phyloP scores from a whole-genome alignment of 1,284 basidiomycete species.

The Coniferiporia weirii region DNA sequence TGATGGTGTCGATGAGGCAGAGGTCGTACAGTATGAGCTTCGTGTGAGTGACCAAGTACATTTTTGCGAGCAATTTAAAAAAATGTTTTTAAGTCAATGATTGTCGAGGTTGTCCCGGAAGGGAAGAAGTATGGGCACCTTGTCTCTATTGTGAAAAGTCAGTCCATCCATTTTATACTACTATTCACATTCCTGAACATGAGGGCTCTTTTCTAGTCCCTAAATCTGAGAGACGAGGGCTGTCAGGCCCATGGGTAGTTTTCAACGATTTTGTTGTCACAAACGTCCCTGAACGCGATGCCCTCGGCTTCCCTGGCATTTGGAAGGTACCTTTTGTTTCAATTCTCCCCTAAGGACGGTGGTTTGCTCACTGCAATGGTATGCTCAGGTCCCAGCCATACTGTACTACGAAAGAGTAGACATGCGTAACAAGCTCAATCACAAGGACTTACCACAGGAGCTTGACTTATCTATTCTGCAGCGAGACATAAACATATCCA shows the following conservation, averaged over 20 bases:
- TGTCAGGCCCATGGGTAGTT: slow-evolving; percentile 75
- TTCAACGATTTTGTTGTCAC: slow-evolving; percentile 97
- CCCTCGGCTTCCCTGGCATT: slow-evolving; percentile 76
- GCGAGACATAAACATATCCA: slow-evolving; percentile 82
- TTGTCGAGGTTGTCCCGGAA: slow-evolving; percentile 79
- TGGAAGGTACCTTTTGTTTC: slow-evolving; percentile 71
- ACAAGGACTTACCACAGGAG: slow-evolving; percentile 57
- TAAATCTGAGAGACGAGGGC: slow-evolving; percentile 46
- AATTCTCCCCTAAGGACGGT: not conserved
- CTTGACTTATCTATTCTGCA: slow-evolving; percentile 76
- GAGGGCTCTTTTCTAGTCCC: slow-evolving; percentile 45
- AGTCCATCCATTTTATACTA: not conserved
- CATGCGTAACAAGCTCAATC: slow-evolving; percentile 52
- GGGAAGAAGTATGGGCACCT: slow-evolving; percentile 74
- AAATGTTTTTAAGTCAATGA: slow-evolving; percentile 51
- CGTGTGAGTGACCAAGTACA: slow-evolving; percentile 43
- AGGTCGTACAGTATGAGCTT: slow-evolving; percentile 63
- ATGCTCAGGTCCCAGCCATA: slow-evolving; percentile 74
- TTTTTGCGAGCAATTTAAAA: not conserved
- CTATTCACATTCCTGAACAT: not conserved
- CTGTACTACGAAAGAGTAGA: slow-evolving; percentile 84
- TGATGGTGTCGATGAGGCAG: slow-evolving; percentile 52
- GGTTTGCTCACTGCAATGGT: not conserved
- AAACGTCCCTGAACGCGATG: slow-evolving; percentile 81
- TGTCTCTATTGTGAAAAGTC: slow-evolving; percentile 83